Base-by-base conservation (phyloP, 139 green algal genomes). In the Micromonas commoda region DNA sequence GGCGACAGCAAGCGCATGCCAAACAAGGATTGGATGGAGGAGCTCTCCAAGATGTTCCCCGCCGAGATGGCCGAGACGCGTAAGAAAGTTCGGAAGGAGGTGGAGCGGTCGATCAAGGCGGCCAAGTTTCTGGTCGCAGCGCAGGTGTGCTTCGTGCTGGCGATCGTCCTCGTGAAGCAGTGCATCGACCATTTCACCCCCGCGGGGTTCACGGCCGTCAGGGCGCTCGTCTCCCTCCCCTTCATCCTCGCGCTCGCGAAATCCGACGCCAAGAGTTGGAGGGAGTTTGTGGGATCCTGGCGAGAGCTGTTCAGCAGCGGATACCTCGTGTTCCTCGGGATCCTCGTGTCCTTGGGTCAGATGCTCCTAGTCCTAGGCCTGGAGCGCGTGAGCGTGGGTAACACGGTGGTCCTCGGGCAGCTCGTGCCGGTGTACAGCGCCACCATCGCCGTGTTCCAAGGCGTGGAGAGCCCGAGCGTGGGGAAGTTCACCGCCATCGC, bases 111-210 rank as follows among this genome's bases (percentile, higher is more conserved):
- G 61, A 35, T 26, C 5, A 5, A 68, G 61, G 19, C n/a, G 5
- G 61, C 9, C 5, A 26, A 6, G 19, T 9, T 32, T 24, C 19
- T 68, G 13, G 19, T 21, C 9, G 9, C 19, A 6, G 61, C 61
- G 61, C 61, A 68, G 19, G 61, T 5, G 61, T 68, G 61, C 19
- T 68, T 68, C 61, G 61, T 68, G 19, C n/a, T 24, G 61, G 61
- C 61, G 61, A 68, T 68, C n/a, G 31, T 24, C 19, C 4, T 21
- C n/a, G 32, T 24, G 5, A 6, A 24, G 61, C 61, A 21, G 19
- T 68, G n/a, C n/a, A 32, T 68, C n/a, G 19, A 68, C 4, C 32
- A 68, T 26, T 68, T 68, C 32, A 68, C n/a, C 61, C n/a, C 61
- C n/a, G 13, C 61, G 61, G n/a, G 32, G 61, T 68, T 68, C 32